These are phyloP conservation scores for Diaporthe batatas DNA, from an alignment of 2,329 filamentous ascomycete species.

Conservation along the genomic window DNA sequence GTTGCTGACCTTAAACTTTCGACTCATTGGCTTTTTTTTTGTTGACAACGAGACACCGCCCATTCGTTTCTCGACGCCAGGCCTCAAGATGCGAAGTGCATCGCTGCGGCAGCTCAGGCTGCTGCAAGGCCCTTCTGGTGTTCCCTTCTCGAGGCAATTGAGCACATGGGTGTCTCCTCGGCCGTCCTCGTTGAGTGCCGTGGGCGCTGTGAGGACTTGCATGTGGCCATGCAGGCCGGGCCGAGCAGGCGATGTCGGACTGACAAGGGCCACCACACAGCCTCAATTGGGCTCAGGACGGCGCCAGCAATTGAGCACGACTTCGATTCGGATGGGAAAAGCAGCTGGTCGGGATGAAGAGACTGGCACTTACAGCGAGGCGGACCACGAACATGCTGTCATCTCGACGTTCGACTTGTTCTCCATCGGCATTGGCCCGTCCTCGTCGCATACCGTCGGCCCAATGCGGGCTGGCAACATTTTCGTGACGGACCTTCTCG, in stretches of 20 bases:
- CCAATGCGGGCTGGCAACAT: slow-evolving; percentile 67
- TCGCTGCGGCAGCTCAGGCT: slow-evolving; percentile 40
- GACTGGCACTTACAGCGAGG: slow-evolving; percentile 60
- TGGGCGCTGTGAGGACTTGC: slow-evolving; percentile 15
- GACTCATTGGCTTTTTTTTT: slow-evolving; percentile 12
- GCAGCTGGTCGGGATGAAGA: slow-evolving; percentile 37
- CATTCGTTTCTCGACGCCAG: slow-evolving; percentile 5
- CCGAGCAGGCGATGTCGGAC: neutral
- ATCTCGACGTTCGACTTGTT: slow-evolving; percentile 66
- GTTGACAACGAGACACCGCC: slow-evolving; percentile 15
- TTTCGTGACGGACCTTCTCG: slow-evolving; percentile 61
- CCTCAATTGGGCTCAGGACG: neutral
- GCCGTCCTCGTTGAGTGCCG: neutral
- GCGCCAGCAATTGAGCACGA: slow-evolving; percentile 17
- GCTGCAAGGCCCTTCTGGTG: slow-evolving; percentile 20
- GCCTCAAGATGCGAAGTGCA: slow-evolving; percentile 21
- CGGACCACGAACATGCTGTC: slow-evolving; percentile 64
- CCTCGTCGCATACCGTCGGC: slow-evolving; percentile 65
- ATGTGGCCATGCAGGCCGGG: slow-evolving; percentile 5
- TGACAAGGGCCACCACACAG: neutral
- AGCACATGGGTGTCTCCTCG: neutral
- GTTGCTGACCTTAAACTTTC: neutral
- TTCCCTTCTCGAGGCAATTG: neutral
- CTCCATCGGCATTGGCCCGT: slow-evolving; percentile 65
- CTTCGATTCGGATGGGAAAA: neutral